phyloP scores from a whole-genome alignment of 1,284 basidiomycete genomes.

The Austropuccinia psidii region DNA sequence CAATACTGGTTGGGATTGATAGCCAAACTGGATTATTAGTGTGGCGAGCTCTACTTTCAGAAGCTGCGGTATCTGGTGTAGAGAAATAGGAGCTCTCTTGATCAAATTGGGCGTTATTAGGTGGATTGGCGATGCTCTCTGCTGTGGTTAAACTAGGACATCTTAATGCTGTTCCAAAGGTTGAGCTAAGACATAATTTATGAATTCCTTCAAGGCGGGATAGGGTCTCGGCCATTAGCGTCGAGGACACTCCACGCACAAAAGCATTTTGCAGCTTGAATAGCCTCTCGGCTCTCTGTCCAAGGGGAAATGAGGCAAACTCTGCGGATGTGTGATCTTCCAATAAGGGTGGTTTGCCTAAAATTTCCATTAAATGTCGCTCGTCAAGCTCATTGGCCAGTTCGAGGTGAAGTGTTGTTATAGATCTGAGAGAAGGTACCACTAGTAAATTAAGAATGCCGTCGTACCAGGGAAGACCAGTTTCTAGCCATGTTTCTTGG shows the following conservation, averaged over 20 bases:
- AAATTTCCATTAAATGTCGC: conserved; percentile 24
- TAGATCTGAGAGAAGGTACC: conserved; percentile 14
- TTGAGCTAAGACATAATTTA: conserved; percentile 31
- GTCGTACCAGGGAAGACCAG: conserved; percentile 26
- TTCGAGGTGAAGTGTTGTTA: conserved; percentile 33
- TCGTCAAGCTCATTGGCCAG: conserved; percentile 32
- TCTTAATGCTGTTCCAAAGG: conserved; percentile 23
- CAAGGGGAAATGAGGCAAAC: too few species aligned
- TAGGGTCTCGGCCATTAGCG: conserved; percentile 31
- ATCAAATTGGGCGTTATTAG: too few species aligned
- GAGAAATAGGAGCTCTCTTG: too few species aligned
- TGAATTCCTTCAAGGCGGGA: conserved; percentile 12
- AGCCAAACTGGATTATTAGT: conserved; percentile 23
- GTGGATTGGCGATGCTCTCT: not conserved
- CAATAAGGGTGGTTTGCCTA: not conserved
- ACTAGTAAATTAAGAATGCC: conserved; percentile 29
- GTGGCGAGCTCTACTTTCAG: too few species aligned
- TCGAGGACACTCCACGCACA: conserved; percentile 26
- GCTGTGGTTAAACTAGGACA: not conserved
- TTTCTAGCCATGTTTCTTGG: conserved; percentile 18
- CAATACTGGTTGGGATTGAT: conserved; percentile 27
- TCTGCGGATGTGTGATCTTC: not conserved
- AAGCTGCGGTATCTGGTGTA: not conserved
- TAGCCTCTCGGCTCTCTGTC: not conserved
- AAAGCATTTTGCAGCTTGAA: conserved; percentile 16